Evolutionary conservation across 306 rosid genomes (phyloP).

Genomic region (Heteromeles arbutifolia): DNA sequence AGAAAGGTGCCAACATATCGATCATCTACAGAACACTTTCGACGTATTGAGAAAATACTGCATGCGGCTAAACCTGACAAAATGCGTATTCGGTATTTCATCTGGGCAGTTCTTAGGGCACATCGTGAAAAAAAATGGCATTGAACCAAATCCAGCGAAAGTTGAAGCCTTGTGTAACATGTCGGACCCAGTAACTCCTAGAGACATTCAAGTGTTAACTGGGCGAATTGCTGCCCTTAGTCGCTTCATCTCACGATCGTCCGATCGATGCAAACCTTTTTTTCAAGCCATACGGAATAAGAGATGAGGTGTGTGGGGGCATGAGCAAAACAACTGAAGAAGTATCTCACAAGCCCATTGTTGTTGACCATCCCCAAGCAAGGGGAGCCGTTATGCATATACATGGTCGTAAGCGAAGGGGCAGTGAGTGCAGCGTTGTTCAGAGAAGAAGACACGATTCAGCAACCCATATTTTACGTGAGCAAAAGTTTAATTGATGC

Average conservation of each 20-base stretch:
- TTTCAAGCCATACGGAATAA: too few relatives aligned
- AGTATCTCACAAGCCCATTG: background rate
- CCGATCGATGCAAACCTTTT: too few relatives aligned
- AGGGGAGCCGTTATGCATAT: accelerated
- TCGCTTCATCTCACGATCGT: background rate
- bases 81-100: background rate
- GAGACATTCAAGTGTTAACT: background rate
- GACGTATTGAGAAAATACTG: background rate
- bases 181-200: accelerated
- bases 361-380: background rate
- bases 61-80: background rate
- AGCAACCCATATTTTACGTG: too few relatives aligned
- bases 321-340: background rate
- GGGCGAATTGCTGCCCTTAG: background rate
- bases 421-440: background rate
- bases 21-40: background rate
- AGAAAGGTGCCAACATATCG: background rate
- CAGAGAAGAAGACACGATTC: accelerated
- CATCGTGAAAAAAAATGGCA: background rate
- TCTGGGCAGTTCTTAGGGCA: background rate
- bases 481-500: too few relatives aligned
- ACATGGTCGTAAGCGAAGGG: accelerated
- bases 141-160: background rate
- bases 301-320: too few relatives aligned
- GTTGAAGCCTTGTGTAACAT: background rate